These are phyloP conservation scores for Euclidium syriacum DNA, from an alignment of 345 rosid genomes.

Conservation along the genomic window DNA sequence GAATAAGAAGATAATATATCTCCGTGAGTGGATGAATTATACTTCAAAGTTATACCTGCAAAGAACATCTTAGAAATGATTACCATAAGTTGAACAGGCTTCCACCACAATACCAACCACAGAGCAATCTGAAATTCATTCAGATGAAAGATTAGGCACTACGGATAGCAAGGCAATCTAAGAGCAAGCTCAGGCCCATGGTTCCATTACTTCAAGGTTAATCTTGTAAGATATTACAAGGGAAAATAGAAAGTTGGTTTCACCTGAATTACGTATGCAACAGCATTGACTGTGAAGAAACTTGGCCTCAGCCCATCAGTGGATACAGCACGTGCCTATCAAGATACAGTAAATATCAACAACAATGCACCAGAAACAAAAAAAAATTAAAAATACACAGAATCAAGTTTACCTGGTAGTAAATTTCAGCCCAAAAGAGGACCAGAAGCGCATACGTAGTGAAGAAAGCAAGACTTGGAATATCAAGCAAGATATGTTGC, in stretches of 20 bases:
- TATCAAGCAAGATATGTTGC: conserved; percentile 67
- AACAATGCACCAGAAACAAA: background rate
- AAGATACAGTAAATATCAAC: background rate
- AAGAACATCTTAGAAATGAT: conserved; percentile 79
- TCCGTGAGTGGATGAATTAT: background rate
- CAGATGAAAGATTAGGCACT: conserved; percentile 4
- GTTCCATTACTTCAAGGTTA: background rate
- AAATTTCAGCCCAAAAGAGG: conserved; percentile 86
- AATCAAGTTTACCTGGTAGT: conserved; percentile 50
- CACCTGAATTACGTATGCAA: conserved; percentile 80
- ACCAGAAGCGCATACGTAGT: conserved; percentile 73
- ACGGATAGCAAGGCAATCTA: background rate
- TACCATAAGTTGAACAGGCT: conserved; percentile 45
- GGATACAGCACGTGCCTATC: conserved; percentile 80
- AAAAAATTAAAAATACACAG: background rate
- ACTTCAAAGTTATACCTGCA: conserved; percentile 51
- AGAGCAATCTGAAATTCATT: conserved; percentile 51
- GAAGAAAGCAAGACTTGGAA: conserved; percentile 72
- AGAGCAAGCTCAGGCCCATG: background rate
- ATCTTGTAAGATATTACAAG: background rate
- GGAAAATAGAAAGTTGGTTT: conserved; percentile 12
- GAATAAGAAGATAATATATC: background rate
- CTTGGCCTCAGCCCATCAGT: conserved; percentile 85
- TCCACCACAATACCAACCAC: conserved; percentile 84
- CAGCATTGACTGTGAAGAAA: conserved; percentile 71